Evolutionary conservation across 2,329 filamentous ascomycete genomes (phyloP).

Genomic region (Chaetomium sp.): DNA sequence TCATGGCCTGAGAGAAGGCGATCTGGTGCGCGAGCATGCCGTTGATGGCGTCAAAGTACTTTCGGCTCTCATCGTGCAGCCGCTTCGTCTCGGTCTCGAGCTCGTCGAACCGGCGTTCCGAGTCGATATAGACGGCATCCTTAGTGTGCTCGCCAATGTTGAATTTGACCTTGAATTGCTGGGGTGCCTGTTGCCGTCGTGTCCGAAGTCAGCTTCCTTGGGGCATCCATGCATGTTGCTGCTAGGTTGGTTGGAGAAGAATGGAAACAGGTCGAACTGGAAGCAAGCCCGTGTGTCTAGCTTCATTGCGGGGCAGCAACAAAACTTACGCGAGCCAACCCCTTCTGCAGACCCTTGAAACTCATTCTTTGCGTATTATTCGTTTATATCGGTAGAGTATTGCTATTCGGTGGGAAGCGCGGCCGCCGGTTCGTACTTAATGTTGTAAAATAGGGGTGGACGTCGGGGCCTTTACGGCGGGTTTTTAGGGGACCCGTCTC

Average conservation of each 20-base stretch:
- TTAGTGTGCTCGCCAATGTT: conserved; percentile 96
- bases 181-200: conserved; percentile 68
- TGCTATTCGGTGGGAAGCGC: conserved; percentile 1
- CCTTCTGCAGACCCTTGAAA: conserved; percentile 95
- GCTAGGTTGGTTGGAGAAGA: not conserved
- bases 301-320: conserved; percentile 38
- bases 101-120: conserved; percentile 90
- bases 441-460: not conserved
- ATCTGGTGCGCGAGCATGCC: conserved; percentile 98
- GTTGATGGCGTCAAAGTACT: conserved; percentile 97
- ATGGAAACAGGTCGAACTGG: not conserved
- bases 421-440: not conserved
- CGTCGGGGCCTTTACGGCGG: not conserved
- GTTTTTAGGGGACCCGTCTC: conserved; percentile 11
- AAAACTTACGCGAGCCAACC: conserved; percentile 73
- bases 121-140: conserved; percentile 91
- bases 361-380: conserved; percentile 65
- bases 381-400: not conserved
- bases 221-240: not conserved
- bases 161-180: conserved; percentile 88
- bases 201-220: not conserved
- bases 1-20: conserved; percentile 94
- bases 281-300: too few species aligned
- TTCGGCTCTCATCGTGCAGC: conserved; percentile 93
- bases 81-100: conserved; percentile 95